Evolutionary conservation across 176 grass and related monocot species (phyloP).

Genomic region (Areca catechu): DNA sequence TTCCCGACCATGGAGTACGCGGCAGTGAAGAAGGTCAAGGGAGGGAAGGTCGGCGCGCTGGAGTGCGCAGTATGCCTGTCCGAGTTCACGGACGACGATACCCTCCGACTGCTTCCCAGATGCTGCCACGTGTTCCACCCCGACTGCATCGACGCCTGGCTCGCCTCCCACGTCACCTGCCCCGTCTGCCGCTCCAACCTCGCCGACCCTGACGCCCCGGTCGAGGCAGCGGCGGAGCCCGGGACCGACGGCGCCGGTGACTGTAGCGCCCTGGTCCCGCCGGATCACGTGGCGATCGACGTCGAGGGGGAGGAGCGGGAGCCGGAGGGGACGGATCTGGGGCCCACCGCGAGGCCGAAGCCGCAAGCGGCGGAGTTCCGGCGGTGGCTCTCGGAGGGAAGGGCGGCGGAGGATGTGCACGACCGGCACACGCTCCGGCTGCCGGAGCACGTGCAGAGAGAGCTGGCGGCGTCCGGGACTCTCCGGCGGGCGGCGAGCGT

Average conservation of each 20-base stretch:
- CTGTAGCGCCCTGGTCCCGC: background rate
- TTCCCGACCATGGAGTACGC: constrained; percentile 58
- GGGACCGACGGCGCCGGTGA: background rate
- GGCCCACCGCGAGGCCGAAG: no score
- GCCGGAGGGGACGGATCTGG: no score
- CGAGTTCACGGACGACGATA: constrained; percentile 50
- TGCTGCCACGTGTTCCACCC: background rate
- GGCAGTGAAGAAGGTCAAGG: constrained; percentile 41
- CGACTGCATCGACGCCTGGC: no score
- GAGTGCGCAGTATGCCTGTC: constrained; percentile 70
- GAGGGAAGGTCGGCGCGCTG: constrained; percentile 24
- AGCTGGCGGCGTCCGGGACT: constrained; percentile 46
- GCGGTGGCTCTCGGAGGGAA: constrained; percentile 21
- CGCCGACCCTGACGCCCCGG: background rate
- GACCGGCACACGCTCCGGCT: constrained; percentile 61
- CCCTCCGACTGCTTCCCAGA: constrained; percentile 44
- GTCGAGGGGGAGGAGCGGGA: no score
- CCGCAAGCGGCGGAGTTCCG: constrained; percentile 8
- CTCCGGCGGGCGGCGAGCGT: constrained; percentile 48
- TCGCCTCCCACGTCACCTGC: constrained; percentile 36
- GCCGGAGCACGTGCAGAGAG: constrained; percentile 53
- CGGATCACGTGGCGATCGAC: no score
- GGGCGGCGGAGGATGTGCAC: constrained; percentile 25
- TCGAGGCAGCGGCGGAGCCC: background rate
- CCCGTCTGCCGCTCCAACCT: constrained; percentile 71